phyloP scores from a whole-genome alignment of 148 eudicot species.

The Pouteria glomerata region DNA sequence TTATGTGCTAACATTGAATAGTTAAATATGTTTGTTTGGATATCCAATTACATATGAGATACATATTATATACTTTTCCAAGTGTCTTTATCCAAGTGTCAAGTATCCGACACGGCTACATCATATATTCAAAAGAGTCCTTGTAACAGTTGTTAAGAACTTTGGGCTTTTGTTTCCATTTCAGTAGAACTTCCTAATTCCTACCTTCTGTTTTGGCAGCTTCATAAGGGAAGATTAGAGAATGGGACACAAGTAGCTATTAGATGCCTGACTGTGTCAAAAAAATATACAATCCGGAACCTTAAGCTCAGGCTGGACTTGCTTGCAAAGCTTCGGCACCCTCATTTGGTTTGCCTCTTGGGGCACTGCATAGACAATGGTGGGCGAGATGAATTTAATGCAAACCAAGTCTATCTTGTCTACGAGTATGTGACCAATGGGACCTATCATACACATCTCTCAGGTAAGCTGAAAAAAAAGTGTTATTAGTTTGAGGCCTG shows the following conservation, averaged over 20 bases:
- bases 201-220: slow-evolving; percentile 25
- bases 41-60: no score
- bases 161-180: no score
- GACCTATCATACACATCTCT: slow-evolving; percentile 39
- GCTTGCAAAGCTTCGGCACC: slow-evolving; percentile 64
- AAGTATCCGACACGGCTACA: no score
- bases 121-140: no score
- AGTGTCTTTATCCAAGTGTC: no score
- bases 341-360: slow-evolving; percentile 58
- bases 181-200: no score
- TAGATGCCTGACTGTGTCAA: slow-evolving; percentile 50
- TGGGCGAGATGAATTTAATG: slow-evolving; percentile 24
- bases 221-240: slow-evolving; percentile 54
- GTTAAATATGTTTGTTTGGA: no score
- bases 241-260: slow-evolving; percentile 57
- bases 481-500: no score
- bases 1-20: no score
- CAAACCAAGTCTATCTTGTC: slow-evolving; percentile 51
- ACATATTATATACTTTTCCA: no score
- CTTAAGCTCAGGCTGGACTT: slow-evolving; percentile 66
- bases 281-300: slow-evolving; percentile 44
- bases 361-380: slow-evolving; percentile 58
- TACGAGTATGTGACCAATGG: slow-evolving; percentile 62
- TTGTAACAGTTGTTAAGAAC: no score
- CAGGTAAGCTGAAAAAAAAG: slow-evolving; percentile 39